Evolutionary conservation across 2,329 filamentous ascomycete species (phyloP), one percentile per base, ranked within the genome.

Genomic region (Nemania abortiva): DNA sequence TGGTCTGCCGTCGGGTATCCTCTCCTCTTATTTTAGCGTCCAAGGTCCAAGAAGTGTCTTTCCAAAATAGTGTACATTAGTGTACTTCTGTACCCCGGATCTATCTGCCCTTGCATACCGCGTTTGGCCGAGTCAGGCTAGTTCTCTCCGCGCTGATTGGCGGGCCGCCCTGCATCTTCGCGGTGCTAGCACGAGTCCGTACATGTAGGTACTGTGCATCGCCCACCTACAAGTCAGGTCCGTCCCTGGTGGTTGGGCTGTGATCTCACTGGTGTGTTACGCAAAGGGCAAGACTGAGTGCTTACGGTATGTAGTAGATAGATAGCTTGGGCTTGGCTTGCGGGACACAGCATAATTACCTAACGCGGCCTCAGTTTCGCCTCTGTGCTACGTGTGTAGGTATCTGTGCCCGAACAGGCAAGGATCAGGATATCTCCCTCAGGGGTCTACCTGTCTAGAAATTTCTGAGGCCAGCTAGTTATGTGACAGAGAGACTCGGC

Each of bases 211-310:
- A 22, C 18, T 49, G 5, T 18, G 20, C 47, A 22, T 13, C 24
- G 9, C 6, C 22, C 3, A 24, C 6, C 6, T 50, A 42, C 39
- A 3, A 50, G 47, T 34, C 31, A 34, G 31, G 31, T 4, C 31
- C 31, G 47, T 52, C 52, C 52, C 52, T n/a, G 52, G 52, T 31
- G 52, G 52, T 54, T 54, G 52, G 52, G 52, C 52, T 24, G 27
- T 54, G 52, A 54, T 27, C 52, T n/a, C n/a, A n/a, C n/a, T n/a
- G n/a, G n/a, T n/a, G 24, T 13, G 11, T 29, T 52, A 52, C 11
- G 52, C 52, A n/a, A 18, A n/a, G 24, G 27, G 29, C 15, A 20
- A 34, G 52, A 31, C 13, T 7, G 52, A 34, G 15, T 6, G 18
- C 13, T 47, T 47, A 37, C 22, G 22, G 18, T 20, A 47, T 47